Percentiles rank a stretch among this genome's conserved stretches.
Evolutionary conservation across 768 basidiomycete genomes (phyloP).

Genomic region (Scleroderma citrinum): DNA sequence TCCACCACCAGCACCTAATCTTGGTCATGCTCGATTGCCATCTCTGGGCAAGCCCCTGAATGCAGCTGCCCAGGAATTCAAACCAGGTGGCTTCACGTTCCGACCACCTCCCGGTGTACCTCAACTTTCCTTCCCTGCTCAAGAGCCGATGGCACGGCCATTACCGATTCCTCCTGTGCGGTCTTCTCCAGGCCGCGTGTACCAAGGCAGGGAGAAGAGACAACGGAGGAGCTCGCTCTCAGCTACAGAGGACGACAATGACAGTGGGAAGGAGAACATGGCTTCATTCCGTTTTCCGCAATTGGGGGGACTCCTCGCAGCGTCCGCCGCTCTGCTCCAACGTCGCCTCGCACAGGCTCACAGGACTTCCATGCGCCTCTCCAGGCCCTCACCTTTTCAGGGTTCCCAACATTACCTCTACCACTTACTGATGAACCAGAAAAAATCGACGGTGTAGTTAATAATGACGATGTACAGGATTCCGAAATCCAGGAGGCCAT

Average conservation of each 20-base stretch:
- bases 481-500: conserved; percentile 7
- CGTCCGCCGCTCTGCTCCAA: conserved; percentile 42
- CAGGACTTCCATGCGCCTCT: conserved; percentile 19
- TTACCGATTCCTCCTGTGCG: conserved; percentile 33
- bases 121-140: conserved; percentile 37
- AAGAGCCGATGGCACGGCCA: conserved; percentile 30
- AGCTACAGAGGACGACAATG: conserved; percentile 35
- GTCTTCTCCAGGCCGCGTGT: conserved; percentile 17
- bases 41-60: conserved; percentile 69
- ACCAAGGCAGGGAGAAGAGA: conserved; percentile 79
- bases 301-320: conserved; percentile 44
- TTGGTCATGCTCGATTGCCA: conserved; percentile 33
- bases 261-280: conserved; percentile 56
- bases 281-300: conserved; percentile 68
- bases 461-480: conserved; percentile 6
- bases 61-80: conserved; percentile 75
- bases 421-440: conserved; percentile 12
- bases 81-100: conserved; percentile 73
- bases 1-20: conserved; percentile 34
- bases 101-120: conserved; percentile 63
- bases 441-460: conserved; percentile 5
- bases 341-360: conserved; percentile 28
- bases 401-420: conserved; percentile 42
- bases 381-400: conserved; percentile 58
- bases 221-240: conserved; percentile 50